phyloP scores from a whole-genome alignment of 1,284 basidiomycete species.

The Ganoderma lingzhi region DNA sequence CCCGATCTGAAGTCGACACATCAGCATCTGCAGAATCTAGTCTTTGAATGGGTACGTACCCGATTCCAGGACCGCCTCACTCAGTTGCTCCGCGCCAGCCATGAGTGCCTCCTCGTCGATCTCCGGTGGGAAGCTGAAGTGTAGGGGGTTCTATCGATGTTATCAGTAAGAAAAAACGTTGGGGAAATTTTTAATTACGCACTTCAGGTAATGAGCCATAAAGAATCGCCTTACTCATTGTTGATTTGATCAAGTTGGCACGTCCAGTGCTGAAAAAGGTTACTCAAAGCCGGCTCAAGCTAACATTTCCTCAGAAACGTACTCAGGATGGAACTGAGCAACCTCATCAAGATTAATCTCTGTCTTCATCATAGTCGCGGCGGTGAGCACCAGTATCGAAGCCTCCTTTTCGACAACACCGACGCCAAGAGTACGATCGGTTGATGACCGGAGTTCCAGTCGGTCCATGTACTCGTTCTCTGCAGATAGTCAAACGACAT shows the following conservation, averaged over 20 bases:
- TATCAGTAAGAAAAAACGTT: too few species aligned
- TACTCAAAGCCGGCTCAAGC: background rate
- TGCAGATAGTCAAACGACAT: slow-evolving; percentile 38
- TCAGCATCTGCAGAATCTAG: background rate
- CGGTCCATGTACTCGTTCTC: slow-evolving; percentile 77
- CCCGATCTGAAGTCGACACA: slow-evolving; percentile 57
- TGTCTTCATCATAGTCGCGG: slow-evolving; percentile 72
- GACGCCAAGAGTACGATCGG: slow-evolving; percentile 75
- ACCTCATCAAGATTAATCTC: slow-evolving; percentile 69
- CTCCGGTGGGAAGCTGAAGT: slow-evolving; percentile 84
- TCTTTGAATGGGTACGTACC: slow-evolving; percentile 44
- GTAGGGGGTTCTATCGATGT: slow-evolving; percentile 74
- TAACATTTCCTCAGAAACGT: slow-evolving; percentile 34
- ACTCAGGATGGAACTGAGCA: slow-evolving; percentile 65
- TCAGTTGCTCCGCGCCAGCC: slow-evolving; percentile 81
- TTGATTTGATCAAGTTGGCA: slow-evolving; percentile 79
- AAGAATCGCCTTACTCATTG: slow-evolving; percentile 88
- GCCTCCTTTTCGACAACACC: slow-evolving; percentile 61
- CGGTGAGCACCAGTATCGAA: slow-evolving; percentile 68
- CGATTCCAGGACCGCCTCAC: slow-evolving; percentile 76
- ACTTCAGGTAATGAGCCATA: slow-evolving; percentile 78
- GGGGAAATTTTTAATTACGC: slow-evolving; percentile 23
- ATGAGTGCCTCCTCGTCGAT: slow-evolving; percentile 84
- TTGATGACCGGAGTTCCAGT: slow-evolving; percentile 71
- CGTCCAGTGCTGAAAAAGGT: slow-evolving; percentile 57